Evolutionary conservation across 306 rosid genomes (phyloP), one percentile per base, ranked within the genome.

Genomic region (Oxytropis ochrocephala): DNA sequence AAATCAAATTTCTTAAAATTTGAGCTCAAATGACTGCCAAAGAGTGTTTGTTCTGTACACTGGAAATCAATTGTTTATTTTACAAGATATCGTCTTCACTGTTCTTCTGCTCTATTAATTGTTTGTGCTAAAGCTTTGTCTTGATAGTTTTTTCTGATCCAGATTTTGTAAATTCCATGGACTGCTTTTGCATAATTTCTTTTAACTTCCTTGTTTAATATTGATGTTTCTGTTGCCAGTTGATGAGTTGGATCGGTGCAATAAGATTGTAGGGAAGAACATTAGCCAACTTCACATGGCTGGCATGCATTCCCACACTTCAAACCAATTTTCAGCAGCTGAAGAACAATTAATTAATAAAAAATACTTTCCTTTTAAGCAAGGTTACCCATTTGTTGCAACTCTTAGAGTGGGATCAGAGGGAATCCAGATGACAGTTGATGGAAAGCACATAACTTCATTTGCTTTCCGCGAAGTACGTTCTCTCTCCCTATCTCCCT

Each of bases 351-450:
- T 86, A 29, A 82, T 80, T 63, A 54, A 83, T 59, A 89, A 77
- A 79, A 79, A 81, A 43, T 89, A 84, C 74, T 95, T 95, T 63
- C 99, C 99, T 51, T 95, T 95, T 70, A 87, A 89, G 83, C 96
- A 89, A 72, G 97, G 95, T 12, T 89, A 84, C 68, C 99, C 97
- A 32, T 95, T 89, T 80, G 99, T 88, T 52, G 99, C 99, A 47
- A 95, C 99, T 35, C 85, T 95, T 33, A 85, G 99, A 82, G 97
- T 89, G 64, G 99, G 99, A 64, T 80, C 86, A 46, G 99, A 91
- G 81, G 99, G 99, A 84, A 86, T 95, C 79, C 99, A 95, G 78
- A 89, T 89, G 99, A 95, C 99, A 16, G 95, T 95, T 77, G 99
- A 95, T 83, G 99, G 99, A 70, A 95, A 95, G 76, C 97, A 89